Evolutionary conservation across 495 filamentous ascomycete genomes (phyloP).

Genomic region (Penicillium maclennaniae): DNA sequence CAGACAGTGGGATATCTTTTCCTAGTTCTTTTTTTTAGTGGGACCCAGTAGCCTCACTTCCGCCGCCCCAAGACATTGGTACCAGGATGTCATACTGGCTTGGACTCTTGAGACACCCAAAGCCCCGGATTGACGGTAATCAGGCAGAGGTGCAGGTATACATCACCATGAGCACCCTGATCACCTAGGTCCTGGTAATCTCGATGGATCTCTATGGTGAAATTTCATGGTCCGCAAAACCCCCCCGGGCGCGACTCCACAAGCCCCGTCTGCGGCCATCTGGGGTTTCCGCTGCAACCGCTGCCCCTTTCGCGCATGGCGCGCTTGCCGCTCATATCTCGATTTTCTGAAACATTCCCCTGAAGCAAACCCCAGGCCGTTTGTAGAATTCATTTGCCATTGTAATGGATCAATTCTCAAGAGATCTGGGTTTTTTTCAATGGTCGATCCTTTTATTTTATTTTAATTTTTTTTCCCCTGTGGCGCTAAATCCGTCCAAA

Average conservation of each 20-base stretch:
- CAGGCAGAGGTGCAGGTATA: constrained; percentile 14
- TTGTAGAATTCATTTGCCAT: neutral
- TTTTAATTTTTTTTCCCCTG: constrained; percentile 6
- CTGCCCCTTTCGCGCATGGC: constrained; percentile 36
- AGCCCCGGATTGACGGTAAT: constrained; percentile 1
- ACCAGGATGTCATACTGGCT: too few species aligned
- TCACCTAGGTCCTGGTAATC: constrained; percentile 17
- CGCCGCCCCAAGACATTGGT: constrained; percentile 1
- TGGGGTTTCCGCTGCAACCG: constrained; percentile 42
- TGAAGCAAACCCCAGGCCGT: neutral
- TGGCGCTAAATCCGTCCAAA: constrained; percentile 1
- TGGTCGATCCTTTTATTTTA: constrained; percentile 7
- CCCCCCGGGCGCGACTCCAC: too few species aligned
- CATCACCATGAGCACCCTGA: too few species aligned
- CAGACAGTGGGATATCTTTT: constrained; percentile 10
- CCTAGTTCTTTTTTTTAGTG: constrained; percentile 1
- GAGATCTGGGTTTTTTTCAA: neutral
- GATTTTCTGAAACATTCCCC: neutral
- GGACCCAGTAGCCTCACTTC: constrained; percentile 14
- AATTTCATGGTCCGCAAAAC: constrained; percentile 26
- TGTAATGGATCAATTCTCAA: neutral
- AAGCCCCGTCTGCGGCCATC: constrained; percentile 14
- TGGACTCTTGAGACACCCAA: too few species aligned
- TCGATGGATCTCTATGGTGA: neutral
- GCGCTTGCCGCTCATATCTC: constrained; percentile 37